Percentiles rank a stretch among this genome's conserved stretches.
These are phyloP conservation scores for Rubia peregrina DNA, from an alignment of 305 asterid genomes.

Conservation along the genomic window DNA sequence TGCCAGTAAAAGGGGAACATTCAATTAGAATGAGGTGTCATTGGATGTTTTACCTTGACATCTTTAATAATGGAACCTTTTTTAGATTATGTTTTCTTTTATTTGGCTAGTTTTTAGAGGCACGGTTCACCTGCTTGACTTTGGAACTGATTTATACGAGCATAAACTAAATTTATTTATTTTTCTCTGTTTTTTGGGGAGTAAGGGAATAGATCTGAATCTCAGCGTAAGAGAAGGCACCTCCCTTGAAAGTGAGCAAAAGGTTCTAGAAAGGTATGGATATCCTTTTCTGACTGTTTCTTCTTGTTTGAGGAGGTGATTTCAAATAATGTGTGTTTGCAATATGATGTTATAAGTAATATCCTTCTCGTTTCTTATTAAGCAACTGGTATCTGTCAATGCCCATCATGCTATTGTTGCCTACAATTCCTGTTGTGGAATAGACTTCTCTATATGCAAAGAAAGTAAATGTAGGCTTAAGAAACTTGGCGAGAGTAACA, in stretches of 20 bases:
- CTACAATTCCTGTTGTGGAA: neutral
- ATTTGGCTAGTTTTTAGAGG: neutral
- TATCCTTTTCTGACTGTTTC: neutral
- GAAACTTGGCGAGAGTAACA: neutral
- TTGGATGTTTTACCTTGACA: constrained; percentile 5
- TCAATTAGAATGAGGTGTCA: neutral
- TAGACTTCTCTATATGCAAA: neutral
- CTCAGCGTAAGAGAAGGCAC: constrained; percentile 22
- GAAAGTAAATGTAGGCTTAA: neutral
- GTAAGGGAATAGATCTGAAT: constrained; percentile 27
- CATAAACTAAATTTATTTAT: neutral
- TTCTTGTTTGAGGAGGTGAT: neutral
- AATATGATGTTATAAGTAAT: neutral
- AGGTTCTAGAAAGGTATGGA: constrained; percentile 4
- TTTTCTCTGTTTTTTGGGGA: constrained; percentile 1
- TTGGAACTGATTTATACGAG: neutral
- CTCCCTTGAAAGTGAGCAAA: constrained; percentile 5
- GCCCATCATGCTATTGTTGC: neutral
- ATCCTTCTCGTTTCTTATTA: neutral
- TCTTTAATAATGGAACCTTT: neutral
- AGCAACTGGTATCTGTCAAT: neutral
- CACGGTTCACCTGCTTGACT: neutral
- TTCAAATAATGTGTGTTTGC: neutral
- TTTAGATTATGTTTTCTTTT: neutral
- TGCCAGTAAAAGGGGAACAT: constrained; percentile 3